These are phyloP conservation scores for Fusarium scirpi DNA, from an alignment of 2,329 filamentous ascomycete genomes.

Conservation along the genomic window DNA sequence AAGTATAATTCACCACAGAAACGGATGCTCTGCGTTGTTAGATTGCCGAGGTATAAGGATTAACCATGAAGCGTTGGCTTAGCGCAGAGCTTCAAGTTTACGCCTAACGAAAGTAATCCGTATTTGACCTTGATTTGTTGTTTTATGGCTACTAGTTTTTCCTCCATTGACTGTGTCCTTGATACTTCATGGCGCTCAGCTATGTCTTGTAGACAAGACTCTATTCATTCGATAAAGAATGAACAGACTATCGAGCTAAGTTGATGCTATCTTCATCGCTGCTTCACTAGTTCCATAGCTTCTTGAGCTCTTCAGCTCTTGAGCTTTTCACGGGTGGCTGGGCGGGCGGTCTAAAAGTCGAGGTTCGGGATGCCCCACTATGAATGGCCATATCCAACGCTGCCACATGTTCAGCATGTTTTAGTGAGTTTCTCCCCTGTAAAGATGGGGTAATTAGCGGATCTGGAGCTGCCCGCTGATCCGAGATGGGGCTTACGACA, in stretches of 20 bases:
- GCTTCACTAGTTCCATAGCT: not conserved
- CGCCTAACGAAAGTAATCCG: not conserved
- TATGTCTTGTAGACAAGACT: not conserved
- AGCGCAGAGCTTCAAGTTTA: not conserved
- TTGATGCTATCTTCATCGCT: not conserved
- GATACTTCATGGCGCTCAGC: not conserved
- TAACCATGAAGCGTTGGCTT: not conserved
- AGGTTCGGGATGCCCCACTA: constrained; percentile 13
- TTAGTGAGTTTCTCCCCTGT: constrained; percentile 21
- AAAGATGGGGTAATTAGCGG: constrained; percentile 32
- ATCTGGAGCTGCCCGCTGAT: constrained; percentile 5
- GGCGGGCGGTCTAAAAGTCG: not conserved
- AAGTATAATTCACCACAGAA: not conserved
- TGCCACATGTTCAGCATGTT: constrained; percentile 22
- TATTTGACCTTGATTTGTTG: not conserved
- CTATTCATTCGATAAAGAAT: too few species aligned
- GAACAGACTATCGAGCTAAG: not conserved
- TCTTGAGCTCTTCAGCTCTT: not conserved
- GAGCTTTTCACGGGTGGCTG: not conserved
- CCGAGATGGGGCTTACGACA: constrained; percentile 11
- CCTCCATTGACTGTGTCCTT: not conserved
- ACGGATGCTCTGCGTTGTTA: not conserved
- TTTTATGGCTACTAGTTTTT: not conserved
- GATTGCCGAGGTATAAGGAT: not conserved
- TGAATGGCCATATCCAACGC: not conserved